Base-by-base conservation (phyloP, 2,329 filamentous ascomycete species). In the Elsinoe perseae region DNA sequence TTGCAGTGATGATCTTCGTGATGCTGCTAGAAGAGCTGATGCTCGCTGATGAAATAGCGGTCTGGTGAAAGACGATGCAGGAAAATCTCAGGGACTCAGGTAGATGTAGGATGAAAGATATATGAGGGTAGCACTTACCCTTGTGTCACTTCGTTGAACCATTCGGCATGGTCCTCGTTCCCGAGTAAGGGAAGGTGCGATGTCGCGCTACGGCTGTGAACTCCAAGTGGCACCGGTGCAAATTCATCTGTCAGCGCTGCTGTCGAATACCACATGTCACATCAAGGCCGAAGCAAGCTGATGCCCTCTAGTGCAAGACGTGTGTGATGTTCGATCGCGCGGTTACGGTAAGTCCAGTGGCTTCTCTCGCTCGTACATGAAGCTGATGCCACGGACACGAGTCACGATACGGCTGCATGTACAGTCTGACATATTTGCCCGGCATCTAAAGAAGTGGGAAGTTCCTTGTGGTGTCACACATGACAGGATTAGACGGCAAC, bases 81-180 rank as follows among this genome's bases (percentile, higher is more conserved):
- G 30, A 14, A n/a, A 52, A 50, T 52, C 30, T 52, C 20, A 52
- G 48, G 48, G 38, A 32, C 30, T 38, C 48, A 52, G 48, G 48
- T 18, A 38, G 20, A 32, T 50, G 18, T 38, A 52, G 28, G 48
- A 52, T 36, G 27, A 27, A 38, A 36, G 48, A n/a, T 21, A 6
- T 14, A 25, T 9, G 25, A 52, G 28, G 21, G 25, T 52, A 38
- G 48, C 48, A 32, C 48, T 25, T 52, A 52, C 48, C 48, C 38
- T 30, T 23, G 16, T 43, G 6, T 9, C 16, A 21, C 16, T 43
- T 43, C 16, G 10, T 43, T 2, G 21, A 20, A 8, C 18, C 16
- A 32, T 50, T 50, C 32, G 44, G 44, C 30, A 50, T 50, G 2
- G 44, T 50, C 14, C 2, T 25, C 18, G 2, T n/a, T 12, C n/a